These are phyloP conservation scores for Punctularia strigosozonata DNA, from an alignment of 768 basidiomycete genomes.

Conservation along the genomic window DNA sequence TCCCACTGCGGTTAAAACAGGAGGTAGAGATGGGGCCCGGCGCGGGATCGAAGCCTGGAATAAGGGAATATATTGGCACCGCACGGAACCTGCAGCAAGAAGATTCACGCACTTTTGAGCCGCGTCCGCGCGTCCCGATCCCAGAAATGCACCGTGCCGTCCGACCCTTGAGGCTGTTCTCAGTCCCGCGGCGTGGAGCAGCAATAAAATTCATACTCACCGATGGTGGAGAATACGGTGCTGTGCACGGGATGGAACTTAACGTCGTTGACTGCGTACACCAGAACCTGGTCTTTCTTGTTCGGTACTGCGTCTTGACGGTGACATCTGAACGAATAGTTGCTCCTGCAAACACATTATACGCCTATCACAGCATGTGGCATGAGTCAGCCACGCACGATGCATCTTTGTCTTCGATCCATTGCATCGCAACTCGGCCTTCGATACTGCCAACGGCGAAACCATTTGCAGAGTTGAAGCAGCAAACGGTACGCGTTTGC, in stretches of 20 bases:
- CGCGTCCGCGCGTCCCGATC: slow-evolving; percentile 89
- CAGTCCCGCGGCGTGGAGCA: too few species aligned
- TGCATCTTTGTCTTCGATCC: background rate
- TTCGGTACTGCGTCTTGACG: slow-evolving; percentile 44
- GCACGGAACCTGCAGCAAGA: too few species aligned
- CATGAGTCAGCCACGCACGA: background rate
- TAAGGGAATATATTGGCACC: background rate
- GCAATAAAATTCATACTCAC: slow-evolving; percentile 26
- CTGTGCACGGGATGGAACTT: slow-evolving; percentile 77
- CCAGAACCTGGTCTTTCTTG: slow-evolving; percentile 53
- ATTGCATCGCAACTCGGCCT: slow-evolving; percentile 35
- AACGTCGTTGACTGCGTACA: slow-evolving; percentile 80
- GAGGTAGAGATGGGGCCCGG: slow-evolving; percentile 72
- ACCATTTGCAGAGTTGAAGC: slow-evolving; percentile 12
- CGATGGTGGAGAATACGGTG: slow-evolving; percentile 78
- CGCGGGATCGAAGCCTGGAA: slow-evolving; percentile 56
- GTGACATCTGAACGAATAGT: slow-evolving; percentile 86
- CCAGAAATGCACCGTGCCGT: slow-evolving; percentile 89
- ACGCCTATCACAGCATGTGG: too few species aligned
- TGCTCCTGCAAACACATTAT: slow-evolving; percentile 35
- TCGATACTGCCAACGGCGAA: slow-evolving; percentile 19
- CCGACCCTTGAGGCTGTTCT: too few species aligned
- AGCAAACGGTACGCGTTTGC: slow-evolving; percentile 20
- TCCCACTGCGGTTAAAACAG: slow-evolving; percentile 79
- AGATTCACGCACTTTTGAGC: slow-evolving; percentile 59